Base-by-base conservation (phyloP, 768 basidiomycete genomes). In the Suillus occidentalis region DNA sequence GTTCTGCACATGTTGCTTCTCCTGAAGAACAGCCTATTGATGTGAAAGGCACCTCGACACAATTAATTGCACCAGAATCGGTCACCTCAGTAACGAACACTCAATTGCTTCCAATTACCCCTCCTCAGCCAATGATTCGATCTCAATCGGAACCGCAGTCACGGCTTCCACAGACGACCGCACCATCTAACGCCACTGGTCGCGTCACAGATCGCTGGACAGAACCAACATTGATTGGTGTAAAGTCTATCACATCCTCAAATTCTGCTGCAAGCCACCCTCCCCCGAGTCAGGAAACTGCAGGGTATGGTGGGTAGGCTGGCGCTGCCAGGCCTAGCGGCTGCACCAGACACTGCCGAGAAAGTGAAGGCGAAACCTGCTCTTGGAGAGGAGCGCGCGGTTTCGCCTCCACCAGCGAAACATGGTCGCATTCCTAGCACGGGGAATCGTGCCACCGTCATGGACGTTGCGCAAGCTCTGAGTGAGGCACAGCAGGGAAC, bases 391-490 rank as follows among this genome's bases (percentile, higher is more conserved):
- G 71, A 69, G 25, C 67, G 64, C 18, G 20, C 65, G 3, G 52
- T 72, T 25, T 66, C 76, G 2, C 66, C 71, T 4, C 75, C 82
- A 1, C 80, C 84, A 6, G 71, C 76, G 4, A 82, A 81, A 60
- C 84, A 83, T 69, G 64, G 77, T 53, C 86, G 89, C 25, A 88
- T 88, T 60, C 85, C 89, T 6, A 90, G 85, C 70, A 84, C 89
- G 6, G 89, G 89, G 18, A 86, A 84, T 61, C 80, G 92, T 65
- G 85, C 89, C 22, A 85, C 87, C 16, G 90, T 87, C 28, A 92
- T 93, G 91, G 90, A 93, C 49, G 85, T 93, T 13, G 90, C 89
- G 3, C 88, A 88, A 72, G 83, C 84, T 10, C 72, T 91, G 62
- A 79, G 73, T 40, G 80, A 83, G 64, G 76, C 72, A 6, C 71